phyloP scores from a whole-genome alignment of 108 stramenopile species.

The Skeletonema marinoi region DNA sequence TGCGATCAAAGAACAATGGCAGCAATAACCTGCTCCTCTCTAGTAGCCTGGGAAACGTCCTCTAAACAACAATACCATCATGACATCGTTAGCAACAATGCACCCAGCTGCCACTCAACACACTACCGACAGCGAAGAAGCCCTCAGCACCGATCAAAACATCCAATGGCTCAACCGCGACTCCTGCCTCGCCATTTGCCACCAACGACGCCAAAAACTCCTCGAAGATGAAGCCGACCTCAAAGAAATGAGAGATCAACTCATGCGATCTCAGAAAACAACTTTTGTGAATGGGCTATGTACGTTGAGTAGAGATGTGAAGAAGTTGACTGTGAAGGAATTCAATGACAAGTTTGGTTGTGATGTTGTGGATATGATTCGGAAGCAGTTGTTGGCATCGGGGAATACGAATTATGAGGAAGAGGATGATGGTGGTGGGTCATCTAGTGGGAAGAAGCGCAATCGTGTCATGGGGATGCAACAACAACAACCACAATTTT shows the following conservation, averaged over 20 bases:
- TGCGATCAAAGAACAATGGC: no score
- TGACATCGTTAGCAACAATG: not conserved
- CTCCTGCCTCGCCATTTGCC: constrained; percentile 22
- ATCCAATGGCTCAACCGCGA: constrained; percentile 27
- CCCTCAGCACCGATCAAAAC: not conserved
- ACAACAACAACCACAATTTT: not conserved
- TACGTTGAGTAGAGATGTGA: constrained; percentile 55
- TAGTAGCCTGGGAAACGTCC: no score
- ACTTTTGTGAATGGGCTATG: constrained; percentile 22
- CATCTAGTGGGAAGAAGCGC: constrained; percentile 16
- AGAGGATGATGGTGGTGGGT: constrained; percentile 3
- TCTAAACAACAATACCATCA: not conserved
- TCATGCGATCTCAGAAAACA: constrained; percentile 29
- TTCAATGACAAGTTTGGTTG: constrained; percentile 65
- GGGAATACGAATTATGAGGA: not conserved
- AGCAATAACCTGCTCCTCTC: no score
- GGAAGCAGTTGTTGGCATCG: constrained; percentile 26
- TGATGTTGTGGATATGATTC: constrained; percentile 57
- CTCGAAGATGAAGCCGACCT: constrained; percentile 22
- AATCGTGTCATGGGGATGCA: constrained; percentile 12
- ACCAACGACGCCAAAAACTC: constrained; percentile 17
- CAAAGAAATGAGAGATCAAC: constrained; percentile 12
- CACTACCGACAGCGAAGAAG: not conserved
- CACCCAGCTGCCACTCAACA: not conserved
- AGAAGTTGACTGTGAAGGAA: constrained; percentile 67